These are phyloP conservation scores for Cucurbita ficifolia DNA, from an alignment of 306 rosid genomes.

Conservation along the genomic window DNA sequence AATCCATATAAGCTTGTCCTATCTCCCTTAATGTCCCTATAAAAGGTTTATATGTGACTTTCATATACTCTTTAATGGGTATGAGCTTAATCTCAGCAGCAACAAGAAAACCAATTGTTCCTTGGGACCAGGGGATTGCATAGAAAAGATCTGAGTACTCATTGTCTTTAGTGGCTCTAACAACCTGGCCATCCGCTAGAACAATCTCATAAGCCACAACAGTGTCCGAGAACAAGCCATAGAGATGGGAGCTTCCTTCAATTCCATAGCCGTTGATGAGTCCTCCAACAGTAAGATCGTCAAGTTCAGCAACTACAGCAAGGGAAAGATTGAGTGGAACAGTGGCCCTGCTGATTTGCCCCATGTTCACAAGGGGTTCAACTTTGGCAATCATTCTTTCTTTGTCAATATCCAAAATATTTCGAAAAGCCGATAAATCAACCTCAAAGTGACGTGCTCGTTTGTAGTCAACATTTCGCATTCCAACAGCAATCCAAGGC, in stretches of 20 bases:
- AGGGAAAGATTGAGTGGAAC: slow-evolving; percentile 81
- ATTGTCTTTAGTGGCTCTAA: slow-evolving; percentile 82
- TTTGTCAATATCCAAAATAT: slow-evolving; percentile 59
- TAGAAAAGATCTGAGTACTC: slow-evolving; percentile 79
- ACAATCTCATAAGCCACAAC: slow-evolving; percentile 84
- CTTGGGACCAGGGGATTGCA: slow-evolving; percentile 97
- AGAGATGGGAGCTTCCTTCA: slow-evolving; percentile 91
- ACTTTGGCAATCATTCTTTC: slow-evolving; percentile 74
- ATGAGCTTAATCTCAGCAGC: slow-evolving; percentile 89
- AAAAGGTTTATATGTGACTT: slow-evolving; percentile 61
- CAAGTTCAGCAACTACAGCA: slow-evolving; percentile 95
- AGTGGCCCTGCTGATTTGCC: slow-evolving; percentile 71
- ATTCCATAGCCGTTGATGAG: slow-evolving; percentile 95
- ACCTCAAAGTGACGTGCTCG: slow-evolving; percentile 94
- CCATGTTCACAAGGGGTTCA: slow-evolving; percentile 97
- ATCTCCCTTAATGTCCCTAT: slow-evolving; percentile 60
- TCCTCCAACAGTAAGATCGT: slow-evolving; percentile 97
- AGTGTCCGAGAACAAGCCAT: slow-evolving; percentile 82
- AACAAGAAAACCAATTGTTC: slow-evolving; percentile 90
- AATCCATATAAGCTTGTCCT: slow-evolving; percentile 67
- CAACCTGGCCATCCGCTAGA: slow-evolving; percentile 74
- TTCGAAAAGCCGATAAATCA: slow-evolving; percentile 75
- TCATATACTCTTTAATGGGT: slow-evolving; percentile 82
- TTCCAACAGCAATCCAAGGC: slow-evolving; percentile 95
- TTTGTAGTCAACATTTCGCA: slow-evolving; percentile 95